Conservation (phyloP, 169 alveolate genomes). For the Fabrea salina region DNA sequence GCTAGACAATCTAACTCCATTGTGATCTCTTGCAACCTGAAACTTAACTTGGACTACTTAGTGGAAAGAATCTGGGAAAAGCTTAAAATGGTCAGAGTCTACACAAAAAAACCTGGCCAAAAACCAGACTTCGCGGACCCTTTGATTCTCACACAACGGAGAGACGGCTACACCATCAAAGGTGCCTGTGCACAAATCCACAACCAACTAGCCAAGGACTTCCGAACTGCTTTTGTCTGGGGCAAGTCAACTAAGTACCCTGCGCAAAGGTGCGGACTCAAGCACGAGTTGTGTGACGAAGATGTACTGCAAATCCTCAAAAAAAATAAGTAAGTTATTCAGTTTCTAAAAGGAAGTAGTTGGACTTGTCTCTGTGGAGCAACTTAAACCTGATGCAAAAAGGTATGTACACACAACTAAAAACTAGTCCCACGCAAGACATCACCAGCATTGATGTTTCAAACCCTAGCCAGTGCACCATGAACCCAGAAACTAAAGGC, state of each 20-base stretch:
- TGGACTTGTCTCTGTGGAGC: no score
- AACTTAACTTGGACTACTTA: slow-evolving; percentile 96
- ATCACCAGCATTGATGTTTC: no score
- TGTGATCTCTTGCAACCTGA: slow-evolving; percentile 89
- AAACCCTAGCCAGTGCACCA: background rate
- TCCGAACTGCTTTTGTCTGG: slow-evolving; percentile 97
- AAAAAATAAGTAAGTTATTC: slow-evolving; percentile 29
- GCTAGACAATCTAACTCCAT: slow-evolving; percentile 95
- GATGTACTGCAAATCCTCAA: slow-evolving; percentile 87
- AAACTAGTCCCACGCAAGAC: no score
- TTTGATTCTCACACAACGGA: slow-evolving; percentile 89
- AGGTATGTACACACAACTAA: no score
- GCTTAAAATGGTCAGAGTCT: slow-evolving; percentile 93
- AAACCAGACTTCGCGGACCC: slow-evolving; percentile 97
- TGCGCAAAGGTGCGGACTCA: slow-evolving; percentile 96
- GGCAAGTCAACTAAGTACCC: slow-evolving; percentile 96
- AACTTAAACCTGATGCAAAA: no score
- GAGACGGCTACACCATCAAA: slow-evolving; percentile 81
- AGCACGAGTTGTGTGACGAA: slow-evolving; percentile 89
- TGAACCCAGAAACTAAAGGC: background rate
- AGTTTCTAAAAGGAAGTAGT: no score
- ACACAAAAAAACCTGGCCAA: slow-evolving; percentile 98
- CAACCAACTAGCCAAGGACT: slow-evolving; percentile 56
- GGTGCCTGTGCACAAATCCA: slow-evolving; percentile 75
- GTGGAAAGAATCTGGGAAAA: slow-evolving; percentile 97